Percentiles rank a stretch among this genome's conserved stretches.
Evolutionary conservation across 2,329 filamentous ascomycete genomes (phyloP).

Genomic region (Passalora sequoiae): DNA sequence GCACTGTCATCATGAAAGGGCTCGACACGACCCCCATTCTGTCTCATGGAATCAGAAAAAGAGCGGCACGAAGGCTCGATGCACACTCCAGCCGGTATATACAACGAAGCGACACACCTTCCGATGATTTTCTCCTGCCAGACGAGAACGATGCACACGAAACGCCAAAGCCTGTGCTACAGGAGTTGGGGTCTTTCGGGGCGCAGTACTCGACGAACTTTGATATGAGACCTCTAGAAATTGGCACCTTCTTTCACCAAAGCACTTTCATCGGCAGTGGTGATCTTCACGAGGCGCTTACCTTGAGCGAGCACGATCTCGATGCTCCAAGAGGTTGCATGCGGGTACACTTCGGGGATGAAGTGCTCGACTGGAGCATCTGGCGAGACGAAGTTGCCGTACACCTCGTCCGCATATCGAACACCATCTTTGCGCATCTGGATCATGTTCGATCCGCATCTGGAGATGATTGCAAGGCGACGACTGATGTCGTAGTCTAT

Average conservation of each 20-base stretch:
- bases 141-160: background rate
- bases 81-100: constrained; percentile 43
- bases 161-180: constrained; percentile 19
- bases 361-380: constrained; percentile 42
- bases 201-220: constrained; percentile 51
- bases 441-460: background rate
- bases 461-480: constrained; percentile 5
- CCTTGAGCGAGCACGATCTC: constrained; percentile 39
- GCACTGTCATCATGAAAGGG: no score
- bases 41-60: constrained; percentile 31
- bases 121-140: constrained; percentile 16
- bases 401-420: constrained; percentile 38
- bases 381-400: constrained; percentile 55
- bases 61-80: constrained; percentile 43
- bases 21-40: background rate
- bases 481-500: constrained; percentile 12
- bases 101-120: constrained; percentile 38
- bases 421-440: constrained; percentile 28
- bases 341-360: constrained; percentile 35
- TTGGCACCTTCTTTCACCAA: constrained; percentile 52
- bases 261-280: constrained; percentile 56
- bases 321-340: constrained; percentile 40
- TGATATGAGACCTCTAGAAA: constrained; percentile 45
- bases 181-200: constrained; percentile 47
- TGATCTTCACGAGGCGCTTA: constrained; percentile 46